Base-by-base conservation (phyloP, 176 grass and related monocot genomes). In the Chloris gayana region DNA sequence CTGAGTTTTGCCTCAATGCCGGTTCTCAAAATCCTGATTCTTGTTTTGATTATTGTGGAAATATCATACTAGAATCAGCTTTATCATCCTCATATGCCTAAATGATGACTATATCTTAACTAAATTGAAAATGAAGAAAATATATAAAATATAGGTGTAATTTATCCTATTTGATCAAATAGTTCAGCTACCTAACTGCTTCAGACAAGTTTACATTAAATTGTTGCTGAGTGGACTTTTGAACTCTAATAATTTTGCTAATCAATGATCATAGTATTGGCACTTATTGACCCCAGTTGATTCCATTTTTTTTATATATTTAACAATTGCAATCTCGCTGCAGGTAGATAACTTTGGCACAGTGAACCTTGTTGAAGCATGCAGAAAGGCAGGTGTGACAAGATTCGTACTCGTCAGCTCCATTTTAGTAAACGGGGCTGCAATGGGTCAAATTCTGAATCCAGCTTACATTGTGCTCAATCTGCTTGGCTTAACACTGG, bases 271-370 rank as follows among this genome's bases (percentile, higher is more conserved):
- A 32, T 64, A 64, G 14, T 49, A 21, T 21, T 60, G 3, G 14
- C 60, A 18, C 62, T 70, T 70, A 14, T 64, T 69, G 27, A 6
- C n/a, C 72, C 12, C 37, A 54, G 14, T 4, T 10, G 54, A 24
- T 24, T 57, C n/a, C n/a, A 4, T 24, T 24, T 14, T 30, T 30
- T n/a, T 29, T 78, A 17, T 59, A 66, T 53, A 45, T 45, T 38
- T 68, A 38, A 41, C 18, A 51, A 44, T 34, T 17, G 21, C 33
- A 70, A 87, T 54, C 45, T 32, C 57, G 45, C 24, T 88, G 21
- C 85, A 93, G 91, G 91, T 93, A 12, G 91, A 93, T 64, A 88
- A 93, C 74, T 77, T 90, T 34, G 88, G 91, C n/a, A 93, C 91
- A 1, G 88, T 93, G 56, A 93, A 90, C 35, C 88, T 93, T 29